phyloP scores from a whole-genome alignment of 148 eudicot species.

The Diospyros kaki region DNA sequence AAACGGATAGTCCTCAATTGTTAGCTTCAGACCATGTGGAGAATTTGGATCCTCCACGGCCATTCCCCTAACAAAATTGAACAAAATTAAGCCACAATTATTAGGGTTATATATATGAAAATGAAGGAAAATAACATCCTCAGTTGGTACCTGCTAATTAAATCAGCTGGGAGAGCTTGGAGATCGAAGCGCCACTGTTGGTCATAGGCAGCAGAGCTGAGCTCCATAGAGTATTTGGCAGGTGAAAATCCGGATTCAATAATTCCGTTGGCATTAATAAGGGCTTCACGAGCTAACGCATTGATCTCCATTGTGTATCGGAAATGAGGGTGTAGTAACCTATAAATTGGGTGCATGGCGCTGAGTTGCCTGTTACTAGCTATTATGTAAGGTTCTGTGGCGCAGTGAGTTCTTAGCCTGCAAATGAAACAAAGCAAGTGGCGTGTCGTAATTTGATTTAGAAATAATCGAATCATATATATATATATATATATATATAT shows the following conservation, averaged over 20 bases:
- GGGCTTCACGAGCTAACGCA: conserved; percentile 66
- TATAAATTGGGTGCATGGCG: conserved; percentile 75
- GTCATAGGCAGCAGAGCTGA: conserved; percentile 67
- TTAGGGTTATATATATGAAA: too few species aligned
- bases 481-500: neutral
- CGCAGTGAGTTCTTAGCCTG: conserved; percentile 82
- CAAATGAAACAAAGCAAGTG: neutral
- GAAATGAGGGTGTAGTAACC: conserved; percentile 66
- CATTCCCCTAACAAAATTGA: conserved; percentile 42
- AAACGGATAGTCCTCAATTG: conserved; percentile 70
- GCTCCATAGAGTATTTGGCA: conserved; percentile 51
- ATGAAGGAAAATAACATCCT: too few species aligned
- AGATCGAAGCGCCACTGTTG: conserved; percentile 67
- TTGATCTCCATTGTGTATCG: conserved; percentile 96
- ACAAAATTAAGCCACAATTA: too few species aligned
- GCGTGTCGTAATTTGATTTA: neutral
- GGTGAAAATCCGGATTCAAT: conserved; percentile 62
- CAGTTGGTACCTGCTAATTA: conserved; percentile 52
- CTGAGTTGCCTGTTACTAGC: conserved; percentile 73
- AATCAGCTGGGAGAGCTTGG: conserved; percentile 74
- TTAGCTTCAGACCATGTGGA: conserved; percentile 63
- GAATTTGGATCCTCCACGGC: conserved; percentile 59
- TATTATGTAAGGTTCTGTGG: conserved; percentile 71
- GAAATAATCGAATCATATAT: neutral
- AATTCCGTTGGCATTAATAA: conserved; percentile 61